phyloP scores from a whole-genome alignment of 2,329 filamentous ascomycete species.

The Orbilia oligospora region DNA sequence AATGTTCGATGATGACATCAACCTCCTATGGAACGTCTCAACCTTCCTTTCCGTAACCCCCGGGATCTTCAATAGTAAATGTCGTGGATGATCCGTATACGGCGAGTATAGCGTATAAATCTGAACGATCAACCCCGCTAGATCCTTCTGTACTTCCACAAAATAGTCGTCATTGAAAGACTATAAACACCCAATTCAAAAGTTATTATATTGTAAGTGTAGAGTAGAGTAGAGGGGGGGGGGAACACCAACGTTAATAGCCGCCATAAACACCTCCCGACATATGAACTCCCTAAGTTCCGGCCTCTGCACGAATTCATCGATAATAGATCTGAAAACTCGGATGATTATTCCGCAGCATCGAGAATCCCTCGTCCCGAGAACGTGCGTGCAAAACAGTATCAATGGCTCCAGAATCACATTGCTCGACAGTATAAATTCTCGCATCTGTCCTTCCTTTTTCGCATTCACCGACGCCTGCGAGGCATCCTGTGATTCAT shows the following conservation, averaged over 20 bases:
- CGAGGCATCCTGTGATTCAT: constrained; percentile 47
- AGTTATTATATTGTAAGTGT: too few species aligned
- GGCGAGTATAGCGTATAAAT: constrained; percentile 84
- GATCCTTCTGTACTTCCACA: constrained; percentile 92
- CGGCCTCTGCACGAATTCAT: constrained; percentile 75
- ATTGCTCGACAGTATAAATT: constrained; percentile 84
- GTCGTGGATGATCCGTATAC: constrained; percentile 78
- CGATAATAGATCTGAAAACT: constrained; percentile 86
- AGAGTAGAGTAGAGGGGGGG: too few species aligned
- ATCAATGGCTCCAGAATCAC: constrained; percentile 88
- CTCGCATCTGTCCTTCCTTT: constrained; percentile 72
- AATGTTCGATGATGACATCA: constrained; percentile 66
- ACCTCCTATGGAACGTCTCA: constrained; percentile 77
- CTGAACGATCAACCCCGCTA: constrained; percentile 87
- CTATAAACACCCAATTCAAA: constrained; percentile 26
- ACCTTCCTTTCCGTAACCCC: constrained; percentile 80
- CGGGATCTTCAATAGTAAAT: constrained; percentile 84
- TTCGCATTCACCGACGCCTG: constrained; percentile 40
- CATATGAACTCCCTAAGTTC: constrained; percentile 89
- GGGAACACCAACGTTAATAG: constrained; percentile 69
- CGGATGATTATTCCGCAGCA: constrained; percentile 88
- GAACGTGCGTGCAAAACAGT: constrained; percentile 89
- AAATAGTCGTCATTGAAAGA: constrained; percentile 97
- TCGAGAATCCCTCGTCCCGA: constrained; percentile 89
- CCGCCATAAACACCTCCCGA: constrained; percentile 85